A percentile compares a stretch with the other conserved stretches of the same genome.
These are phyloP conservation scores for Middelhovenomyces tepae DNA, from an alignment of 805 yeast genomes.

Conservation along the genomic window DNA sequence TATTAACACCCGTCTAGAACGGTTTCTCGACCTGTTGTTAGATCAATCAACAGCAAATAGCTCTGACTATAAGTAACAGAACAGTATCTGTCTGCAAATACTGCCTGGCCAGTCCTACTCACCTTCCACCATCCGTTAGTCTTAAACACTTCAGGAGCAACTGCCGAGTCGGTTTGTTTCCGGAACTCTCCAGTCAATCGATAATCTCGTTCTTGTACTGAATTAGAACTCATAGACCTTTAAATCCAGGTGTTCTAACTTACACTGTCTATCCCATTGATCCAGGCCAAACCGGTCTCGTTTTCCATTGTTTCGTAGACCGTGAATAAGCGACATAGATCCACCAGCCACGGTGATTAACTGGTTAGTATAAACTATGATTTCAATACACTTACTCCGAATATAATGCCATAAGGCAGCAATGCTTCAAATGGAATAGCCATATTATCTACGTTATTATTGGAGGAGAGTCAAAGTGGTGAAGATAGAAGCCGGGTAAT, in stretches of 20 bases:
- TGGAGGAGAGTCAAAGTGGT: conserved; percentile 1
- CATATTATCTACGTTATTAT: neutral
- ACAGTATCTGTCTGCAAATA: no score
- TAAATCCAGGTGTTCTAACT: conserved; percentile 16
- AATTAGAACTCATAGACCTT: conserved; percentile 12
- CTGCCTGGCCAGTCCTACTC: no score
- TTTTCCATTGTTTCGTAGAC: conserved; percentile 40
- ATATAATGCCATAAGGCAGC: conserved; percentile 51
- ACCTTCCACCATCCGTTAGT: conserved; percentile 46
- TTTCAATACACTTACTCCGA: conserved; percentile 32
- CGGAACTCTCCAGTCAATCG: conserved; percentile 67
- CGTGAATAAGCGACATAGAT: conserved; percentile 35
- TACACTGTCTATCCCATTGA: conserved; percentile 42
- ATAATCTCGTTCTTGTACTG: conserved; percentile 61
- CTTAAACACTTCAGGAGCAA: conserved; percentile 72
- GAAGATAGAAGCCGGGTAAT: neutral
- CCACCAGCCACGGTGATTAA: conserved; percentile 48
- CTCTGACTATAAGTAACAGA: no score
- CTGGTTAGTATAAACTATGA: conserved; percentile 18
- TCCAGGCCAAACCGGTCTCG: conserved; percentile 47
- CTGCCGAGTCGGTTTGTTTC: conserved; percentile 55
- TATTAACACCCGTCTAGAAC: no score
- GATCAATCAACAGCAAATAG: no score
- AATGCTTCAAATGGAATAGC: conserved; percentile 60
- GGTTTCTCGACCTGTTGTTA: no score